Base-by-base conservation (phyloP, 73 alveolate species). In the Effrenium voratum region DNA sequence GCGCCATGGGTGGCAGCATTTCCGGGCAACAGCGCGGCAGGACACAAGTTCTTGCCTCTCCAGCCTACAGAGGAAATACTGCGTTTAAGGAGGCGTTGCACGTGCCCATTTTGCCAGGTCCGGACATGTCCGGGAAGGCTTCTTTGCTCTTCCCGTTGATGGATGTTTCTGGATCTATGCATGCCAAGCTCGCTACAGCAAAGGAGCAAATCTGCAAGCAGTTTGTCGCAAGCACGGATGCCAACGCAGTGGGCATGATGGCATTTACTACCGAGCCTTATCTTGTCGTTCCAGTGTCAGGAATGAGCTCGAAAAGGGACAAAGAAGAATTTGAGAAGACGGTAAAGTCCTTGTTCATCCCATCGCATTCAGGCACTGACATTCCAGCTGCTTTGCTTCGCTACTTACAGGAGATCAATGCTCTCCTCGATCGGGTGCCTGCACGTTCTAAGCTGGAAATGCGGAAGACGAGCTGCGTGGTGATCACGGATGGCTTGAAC, bases 141-240 rank as follows among this genome's bases (percentile, higher is more conserved):
- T 66, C 80, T 6, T 10, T 66, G 34, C 80, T 66, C 44, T 32
- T 66, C 15, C 80, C 80, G 12, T 30, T 66, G 40, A n/a, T 66
- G 80, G 80, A 66, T 66, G 80, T 66, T 5, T 66, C 80, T 22
- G 80, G 80, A 32, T 66, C 80, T 32, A 66, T 66, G 80, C 80
- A 66, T 30, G 41, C 80, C n/a, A 66, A 66, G 80, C 80, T 66
- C 40, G 41, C 6, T 5, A 30, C n/a, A 22, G 80, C 80, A 26
- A 66, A 19, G 15, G 22, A 10, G 43, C 80, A 66, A 30, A 66
- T 66, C 22, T 66, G 80, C 80, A 32, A 30, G 43, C 10, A 52
- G 66, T 52, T 52, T 19, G 10, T 52, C 28, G 66, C 10, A 52
- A 52, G 66, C 66, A 13, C 66, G 66, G 66, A 52, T 52, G 66